These are phyloP conservation scores for Saccharomyces hybrid DNA, from an alignment of 1,139 yeast genomes.

Conservation along the genomic window DNA sequence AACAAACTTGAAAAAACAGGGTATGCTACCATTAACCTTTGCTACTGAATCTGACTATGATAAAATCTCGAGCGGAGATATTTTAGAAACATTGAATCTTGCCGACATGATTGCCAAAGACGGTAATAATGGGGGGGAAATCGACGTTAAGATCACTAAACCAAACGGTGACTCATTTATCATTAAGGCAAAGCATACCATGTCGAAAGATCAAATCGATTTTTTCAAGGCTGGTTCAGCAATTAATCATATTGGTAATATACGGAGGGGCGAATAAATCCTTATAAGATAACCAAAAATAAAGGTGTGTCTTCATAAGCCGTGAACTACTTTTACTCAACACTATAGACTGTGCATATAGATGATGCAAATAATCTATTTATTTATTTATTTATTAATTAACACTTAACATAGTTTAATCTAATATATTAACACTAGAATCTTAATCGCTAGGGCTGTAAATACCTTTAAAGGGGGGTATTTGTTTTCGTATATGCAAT, in stretches of 20 bases:
- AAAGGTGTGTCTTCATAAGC: neutral
- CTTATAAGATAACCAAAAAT: neutral
- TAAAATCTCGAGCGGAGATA: conserved; percentile 65
- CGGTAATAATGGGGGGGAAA: conserved; percentile 80
- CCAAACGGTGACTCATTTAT: conserved; percentile 62
- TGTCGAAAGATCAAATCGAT: conserved; percentile 92
- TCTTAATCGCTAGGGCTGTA: neutral
- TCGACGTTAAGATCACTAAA: conserved; percentile 67
- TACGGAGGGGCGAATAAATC: conserved; percentile 29
- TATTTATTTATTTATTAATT: neutral
- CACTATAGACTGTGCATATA: conserved; percentile 2
- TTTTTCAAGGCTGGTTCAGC: conserved; percentile 98
- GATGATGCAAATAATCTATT: neutral
- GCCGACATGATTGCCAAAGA: conserved; percentile 68
- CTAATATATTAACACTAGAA: neutral
- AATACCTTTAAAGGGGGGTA: neutral
- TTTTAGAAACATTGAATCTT: conserved; percentile 69
- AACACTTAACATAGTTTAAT: neutral
- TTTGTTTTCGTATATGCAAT: neutral
- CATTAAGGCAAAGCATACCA: conserved; percentile 80
- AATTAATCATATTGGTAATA: conserved; percentile 79
- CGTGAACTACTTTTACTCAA: neutral
- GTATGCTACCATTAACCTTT: conserved; percentile 89
- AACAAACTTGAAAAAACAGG: conserved; percentile 90
- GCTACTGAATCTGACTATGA: conserved; percentile 87